These are phyloP conservation scores for Termitomyces heimii DNA, from an alignment of 768 basidiomycete genomes.

Conservation along the genomic window DNA sequence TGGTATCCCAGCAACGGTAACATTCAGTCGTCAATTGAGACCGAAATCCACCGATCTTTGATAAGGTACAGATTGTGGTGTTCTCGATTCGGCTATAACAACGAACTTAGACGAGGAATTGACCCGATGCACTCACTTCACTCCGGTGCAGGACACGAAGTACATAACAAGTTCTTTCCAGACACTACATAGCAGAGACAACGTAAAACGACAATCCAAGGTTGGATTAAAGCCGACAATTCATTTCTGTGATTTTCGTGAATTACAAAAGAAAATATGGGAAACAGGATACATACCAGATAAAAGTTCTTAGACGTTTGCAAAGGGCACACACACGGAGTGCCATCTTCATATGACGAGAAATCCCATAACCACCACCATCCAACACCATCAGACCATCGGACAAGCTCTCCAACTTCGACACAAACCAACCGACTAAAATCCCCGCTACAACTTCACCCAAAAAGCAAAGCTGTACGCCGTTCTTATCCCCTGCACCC, in stretches of 20 bases:
- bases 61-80: not conserved
- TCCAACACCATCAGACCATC: not conserved
- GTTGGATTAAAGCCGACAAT: not conserved
- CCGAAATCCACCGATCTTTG: not conserved
- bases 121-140: not conserved
- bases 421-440: not conserved
- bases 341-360: conserved; percentile 4
- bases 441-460: not conserved
- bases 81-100: not conserved
- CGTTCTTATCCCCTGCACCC: conserved; percentile 15
- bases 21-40: not conserved
- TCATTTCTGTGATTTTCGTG: not conserved
- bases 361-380: conserved; percentile 5
- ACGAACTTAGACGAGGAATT: not conserved
- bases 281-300: not conserved
- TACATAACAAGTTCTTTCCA: not conserved
- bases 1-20: not conserved
- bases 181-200: conserved; percentile 6
- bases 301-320: not conserved
- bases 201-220: not conserved
- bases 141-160: not conserved
- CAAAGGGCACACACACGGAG: conserved; percentile 4
- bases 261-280: not conserved
- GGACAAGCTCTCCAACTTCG: not conserved
- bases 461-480: not conserved